A percentile compares a stretch with the other conserved stretches of the same genome.
These are phyloP conservation scores for Tilletia setariae DNA, from an alignment of 1,284 basidiomycete species.

Conservation along the genomic window DNA sequence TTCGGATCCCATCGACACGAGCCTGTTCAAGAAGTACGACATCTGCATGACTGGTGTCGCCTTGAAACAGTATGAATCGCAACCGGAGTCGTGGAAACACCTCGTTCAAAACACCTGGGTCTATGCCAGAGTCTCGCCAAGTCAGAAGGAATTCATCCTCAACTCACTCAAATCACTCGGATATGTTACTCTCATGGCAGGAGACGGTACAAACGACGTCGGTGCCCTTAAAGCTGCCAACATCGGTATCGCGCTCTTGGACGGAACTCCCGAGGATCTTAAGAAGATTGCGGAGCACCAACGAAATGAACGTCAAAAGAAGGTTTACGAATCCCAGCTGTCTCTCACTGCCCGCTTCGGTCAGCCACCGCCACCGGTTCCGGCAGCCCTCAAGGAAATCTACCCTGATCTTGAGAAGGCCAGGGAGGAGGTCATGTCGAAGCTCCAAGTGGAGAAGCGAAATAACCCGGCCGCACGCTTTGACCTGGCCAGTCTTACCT, in stretches of 20 bases:
- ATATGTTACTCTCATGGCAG: constrained; percentile 53
- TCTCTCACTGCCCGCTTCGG: constrained; percentile 41
- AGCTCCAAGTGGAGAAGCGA: constrained; percentile 36
- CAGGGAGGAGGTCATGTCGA: constrained; percentile 42
- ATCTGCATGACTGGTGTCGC: constrained; percentile 53
- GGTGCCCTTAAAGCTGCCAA: constrained; percentile 53
- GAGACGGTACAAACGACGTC: constrained; percentile 54
- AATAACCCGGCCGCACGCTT: constrained; percentile 46
- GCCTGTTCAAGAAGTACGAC: constrained; percentile 51
- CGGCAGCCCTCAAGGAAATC: constrained; percentile 38
- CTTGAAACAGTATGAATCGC: constrained; percentile 43
- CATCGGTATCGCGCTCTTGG: constrained; percentile 52
- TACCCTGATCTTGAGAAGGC: constrained; percentile 52
- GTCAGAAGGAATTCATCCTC: constrained; percentile 52
- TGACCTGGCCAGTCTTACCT: constrained; percentile 46
- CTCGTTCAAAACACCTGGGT: constrained; percentile 52
- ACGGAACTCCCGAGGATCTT: constrained; percentile 51
- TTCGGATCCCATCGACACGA: constrained; percentile 39
- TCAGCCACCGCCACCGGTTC: constrained; percentile 49
- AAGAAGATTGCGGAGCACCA: constrained; percentile 52
- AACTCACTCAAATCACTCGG: constrained; percentile 48
- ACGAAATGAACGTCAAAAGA: constrained; percentile 51
- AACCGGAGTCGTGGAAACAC: constrained; percentile 38
- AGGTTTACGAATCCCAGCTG: constrained; percentile 52
- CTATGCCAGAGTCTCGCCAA: constrained; percentile 52